Evolutionary conservation across 805 yeast genomes (phyloP), one percentile per base, ranked within the genome.

Genomic region (Candida vartiovaarae): DNA sequence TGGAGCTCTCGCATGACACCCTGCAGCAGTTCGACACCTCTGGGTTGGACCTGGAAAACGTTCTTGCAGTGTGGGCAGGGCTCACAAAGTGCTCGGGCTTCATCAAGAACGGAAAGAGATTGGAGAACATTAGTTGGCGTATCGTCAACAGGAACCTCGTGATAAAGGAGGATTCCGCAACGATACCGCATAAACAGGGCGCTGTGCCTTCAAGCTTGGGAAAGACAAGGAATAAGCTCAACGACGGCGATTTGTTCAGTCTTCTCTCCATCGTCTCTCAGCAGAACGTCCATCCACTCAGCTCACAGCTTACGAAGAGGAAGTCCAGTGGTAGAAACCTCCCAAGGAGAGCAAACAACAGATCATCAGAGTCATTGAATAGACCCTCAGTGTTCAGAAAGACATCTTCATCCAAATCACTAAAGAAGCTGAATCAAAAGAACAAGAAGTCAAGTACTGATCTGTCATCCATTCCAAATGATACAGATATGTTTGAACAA

Each of bases 21-120:
- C 51, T 59, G 7, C 52, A 56, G 40, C 47, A 34, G 25, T 47
- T 55, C 33, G 61, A 56, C 38, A 54, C 60, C 1, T 45, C 55
- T 24, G 59, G 59, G 3, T 51, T 66, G 9, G 68, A 68, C 35
- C 55, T 70, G 33, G 70, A 67, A 42, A 66, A 65, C 40, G 66
- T 69, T 3, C 50, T 70, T 28, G 62, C 68, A 3, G 62, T 70
- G 25, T 68, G 73, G 71, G 65, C 71, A 8, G 70, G 72, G 2
- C 45, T 59, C 11, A 59, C 60, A 1, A 59, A 55, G 39, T 59
- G 62, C 34, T 59, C 63, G 7, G 54, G 51, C 15, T 57, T 54
- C 45, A 54, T 59, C 31, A 54, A 56, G 40, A 53, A 55, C 41
- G 63, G 63, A 9, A 57, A 55, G 44, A 45, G 63, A 25, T 41